Conservation (phyloP, 768 basidiomycete genomes). For the Albatrellus ellisii region DNA sequence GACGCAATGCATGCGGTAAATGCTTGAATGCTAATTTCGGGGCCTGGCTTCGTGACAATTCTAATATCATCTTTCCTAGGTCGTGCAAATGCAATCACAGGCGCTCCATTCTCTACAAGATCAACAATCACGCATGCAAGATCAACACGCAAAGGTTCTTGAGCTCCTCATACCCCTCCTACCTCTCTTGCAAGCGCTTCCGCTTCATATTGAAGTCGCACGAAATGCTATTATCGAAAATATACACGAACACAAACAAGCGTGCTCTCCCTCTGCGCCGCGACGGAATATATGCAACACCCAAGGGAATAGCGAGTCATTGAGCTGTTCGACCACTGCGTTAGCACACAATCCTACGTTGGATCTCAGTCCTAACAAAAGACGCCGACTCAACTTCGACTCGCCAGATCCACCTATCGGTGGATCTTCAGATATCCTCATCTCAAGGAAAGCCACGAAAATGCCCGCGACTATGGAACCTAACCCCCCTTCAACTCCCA, state of each 20-base stretch:
- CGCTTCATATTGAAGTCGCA: slow-evolving; percentile 36
- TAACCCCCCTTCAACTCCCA: too few relatives aligned
- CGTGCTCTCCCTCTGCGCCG: too few relatives aligned
- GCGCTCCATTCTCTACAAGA: slow-evolving; percentile 8
- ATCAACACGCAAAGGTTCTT: slow-evolving; percentile 46
- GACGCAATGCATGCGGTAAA: slow-evolving; percentile 8
- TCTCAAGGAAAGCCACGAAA: too few relatives aligned
- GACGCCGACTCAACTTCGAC: background rate
- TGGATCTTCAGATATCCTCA: too few relatives aligned
- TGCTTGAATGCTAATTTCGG: background rate
- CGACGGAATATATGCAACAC: background rate
- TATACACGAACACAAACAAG: slow-evolving; percentile 6
- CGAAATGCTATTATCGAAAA: slow-evolving; percentile 16
- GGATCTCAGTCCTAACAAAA: background rate
- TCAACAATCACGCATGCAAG: slow-evolving; percentile 19
- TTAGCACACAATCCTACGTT: background rate
- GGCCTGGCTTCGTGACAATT: background rate
- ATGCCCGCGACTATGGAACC: too few relatives aligned
- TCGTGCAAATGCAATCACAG: slow-evolving; percentile 5
- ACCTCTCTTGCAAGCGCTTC: slow-evolving; percentile 46
- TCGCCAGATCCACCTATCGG: background rate
- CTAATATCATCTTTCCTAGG: slow-evolving; percentile 1
- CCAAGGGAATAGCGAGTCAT: background rate
- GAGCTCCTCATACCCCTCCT: slow-evolving; percentile 43
- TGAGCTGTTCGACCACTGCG: slow-evolving; percentile 2